Conservation (phyloP, 345 rosid genomes). For the Eucalyptus rudis region DNA sequence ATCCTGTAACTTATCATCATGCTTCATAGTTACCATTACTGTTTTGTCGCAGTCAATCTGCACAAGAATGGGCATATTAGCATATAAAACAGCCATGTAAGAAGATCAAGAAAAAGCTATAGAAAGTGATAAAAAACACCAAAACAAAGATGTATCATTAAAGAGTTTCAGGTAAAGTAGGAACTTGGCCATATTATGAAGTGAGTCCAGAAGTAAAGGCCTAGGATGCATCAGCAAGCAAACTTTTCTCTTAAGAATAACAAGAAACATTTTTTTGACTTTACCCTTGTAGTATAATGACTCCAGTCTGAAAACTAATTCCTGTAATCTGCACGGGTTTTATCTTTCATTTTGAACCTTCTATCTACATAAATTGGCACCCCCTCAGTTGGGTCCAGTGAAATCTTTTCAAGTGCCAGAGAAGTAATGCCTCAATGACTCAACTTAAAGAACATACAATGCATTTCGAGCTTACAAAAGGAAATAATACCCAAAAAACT, state of each 20-base stretch:
- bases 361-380: background rate
- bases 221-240: background rate
- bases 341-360: background rate
- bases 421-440: background rate
- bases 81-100: background rate
- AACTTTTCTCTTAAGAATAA: background rate
- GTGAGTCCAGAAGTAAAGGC: background rate
- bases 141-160: background rate
- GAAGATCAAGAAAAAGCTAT: background rate
- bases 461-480: background rate
- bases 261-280: background rate
- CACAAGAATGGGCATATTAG: conserved; percentile 2
- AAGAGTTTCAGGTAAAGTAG: background rate
- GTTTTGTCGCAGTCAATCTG: conserved; percentile 96
- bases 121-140: background rate
- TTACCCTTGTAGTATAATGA: background rate
- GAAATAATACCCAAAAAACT: background rate
- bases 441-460: background rate
- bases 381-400: background rate
- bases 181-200: background rate
- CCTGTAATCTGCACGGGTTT: background rate
- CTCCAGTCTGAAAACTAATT: background rate
- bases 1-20: conserved; percentile 93
- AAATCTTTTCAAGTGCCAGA: background rate
- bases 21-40: conserved; percentile 82